Conservation (phyloP, 495 filamentous ascomycete species). For the Echria macrotheca region DNA sequence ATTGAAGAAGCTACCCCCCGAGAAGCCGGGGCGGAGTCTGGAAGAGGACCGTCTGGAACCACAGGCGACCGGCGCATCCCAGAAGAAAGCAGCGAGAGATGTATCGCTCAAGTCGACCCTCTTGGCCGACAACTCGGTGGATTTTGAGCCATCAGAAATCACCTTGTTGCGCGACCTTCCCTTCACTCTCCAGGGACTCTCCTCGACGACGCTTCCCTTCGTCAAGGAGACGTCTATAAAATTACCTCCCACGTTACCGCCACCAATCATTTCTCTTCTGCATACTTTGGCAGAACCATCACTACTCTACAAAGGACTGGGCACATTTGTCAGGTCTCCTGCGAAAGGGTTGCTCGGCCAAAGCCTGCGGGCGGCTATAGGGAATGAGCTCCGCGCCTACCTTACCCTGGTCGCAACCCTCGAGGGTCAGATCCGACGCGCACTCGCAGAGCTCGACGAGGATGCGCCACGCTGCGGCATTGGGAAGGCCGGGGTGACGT, state of each 20-base stretch:
- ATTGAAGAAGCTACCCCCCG: constrained; percentile 37
- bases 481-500: constrained; percentile 84
- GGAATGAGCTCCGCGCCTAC: constrained; percentile 80
- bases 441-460: constrained; percentile 62
- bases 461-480: constrained; percentile 58
- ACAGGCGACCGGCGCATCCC: constrained; percentile 11
- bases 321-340: constrained; percentile 69
- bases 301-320: constrained; percentile 74
- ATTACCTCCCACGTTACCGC: constrained; percentile 70
- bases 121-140: constrained; percentile 45
- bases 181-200: constrained; percentile 90
- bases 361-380: constrained; percentile 85
- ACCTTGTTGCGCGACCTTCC: constrained; percentile 84
- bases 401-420: constrained; percentile 87
- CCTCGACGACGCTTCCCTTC: constrained; percentile 78
- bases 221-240: constrained; percentile 56
- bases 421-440: constrained; percentile 87
- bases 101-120: constrained; percentile 48
- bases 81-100: constrained; percentile 29
- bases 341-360: constrained; percentile 72
- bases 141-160: constrained; percentile 56
- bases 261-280: constrained; percentile 80
- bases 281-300: constrained; percentile 91
- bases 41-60: constrained; percentile 17
- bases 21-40: constrained; percentile 20